Evolutionary conservation across 2,329 filamentous ascomycete species (phyloP).

Genomic region (Sclerotinia sclerotiorum): DNA sequence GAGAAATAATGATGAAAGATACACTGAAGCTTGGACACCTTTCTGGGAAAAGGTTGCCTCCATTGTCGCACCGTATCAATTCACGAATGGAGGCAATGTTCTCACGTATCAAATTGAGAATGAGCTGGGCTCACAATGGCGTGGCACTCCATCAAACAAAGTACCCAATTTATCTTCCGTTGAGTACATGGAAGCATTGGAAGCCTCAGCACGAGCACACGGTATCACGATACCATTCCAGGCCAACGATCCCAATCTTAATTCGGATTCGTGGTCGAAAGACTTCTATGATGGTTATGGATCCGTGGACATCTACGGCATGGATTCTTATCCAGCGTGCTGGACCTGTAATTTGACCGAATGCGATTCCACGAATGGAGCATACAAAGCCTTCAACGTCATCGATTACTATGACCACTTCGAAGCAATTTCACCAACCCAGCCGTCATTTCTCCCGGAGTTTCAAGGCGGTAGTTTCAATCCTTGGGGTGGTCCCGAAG

Average conservation of each 20-base stretch:
- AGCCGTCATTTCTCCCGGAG: constrained; percentile 53
- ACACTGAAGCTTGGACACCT: constrained; percentile 54
- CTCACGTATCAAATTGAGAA: constrained; percentile 60
- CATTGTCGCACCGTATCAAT: constrained; percentile 52
- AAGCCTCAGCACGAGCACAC: constrained; percentile 53
- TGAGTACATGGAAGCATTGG: constrained; percentile 58
- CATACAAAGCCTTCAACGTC: constrained; percentile 50
- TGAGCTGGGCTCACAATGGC: constrained; percentile 50
- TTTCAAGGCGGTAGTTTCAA: constrained; percentile 62
- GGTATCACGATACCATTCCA: constrained; percentile 59
- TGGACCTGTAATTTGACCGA: constrained; percentile 64
- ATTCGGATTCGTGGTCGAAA: constrained; percentile 57
- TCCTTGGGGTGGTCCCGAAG: constrained; percentile 59
- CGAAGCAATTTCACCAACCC: constrained; percentile 37
- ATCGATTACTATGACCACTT: constrained; percentile 43
- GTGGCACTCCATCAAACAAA: constrained; percentile 43
- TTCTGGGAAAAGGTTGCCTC: constrained; percentile 53
- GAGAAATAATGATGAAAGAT: constrained; percentile 53
- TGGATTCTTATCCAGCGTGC: constrained; percentile 57
- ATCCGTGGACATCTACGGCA: constrained; percentile 54
- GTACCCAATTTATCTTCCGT: constrained; percentile 50
- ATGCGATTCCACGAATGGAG: constrained; percentile 59
- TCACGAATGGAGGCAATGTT: constrained; percentile 58
- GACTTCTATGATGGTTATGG: constrained; percentile 58
- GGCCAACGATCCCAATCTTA: constrained; percentile 61